These are phyloP conservation scores for Takakia lepidozioides DNA, from an alignment of 225 moss, liverwort and hornwort species.

Conservation along the genomic window DNA sequence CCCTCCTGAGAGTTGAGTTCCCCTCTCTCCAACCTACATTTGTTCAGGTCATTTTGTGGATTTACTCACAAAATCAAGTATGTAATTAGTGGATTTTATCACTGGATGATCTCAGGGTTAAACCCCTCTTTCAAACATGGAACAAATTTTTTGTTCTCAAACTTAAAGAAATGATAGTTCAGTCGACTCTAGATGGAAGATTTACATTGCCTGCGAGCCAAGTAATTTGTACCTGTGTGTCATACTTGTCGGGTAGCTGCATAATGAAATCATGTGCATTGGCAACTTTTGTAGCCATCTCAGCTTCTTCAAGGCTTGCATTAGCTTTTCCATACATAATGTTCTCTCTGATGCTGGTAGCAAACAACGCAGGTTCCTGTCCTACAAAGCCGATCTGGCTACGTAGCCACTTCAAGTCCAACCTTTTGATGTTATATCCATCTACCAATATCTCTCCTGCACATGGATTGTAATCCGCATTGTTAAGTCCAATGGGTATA, in stretches of 20 bases:
- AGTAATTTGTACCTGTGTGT: neutral
- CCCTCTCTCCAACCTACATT: constrained; percentile 11
- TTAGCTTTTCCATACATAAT: constrained; percentile 3
- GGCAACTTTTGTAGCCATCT: neutral
- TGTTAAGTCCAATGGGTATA: too few species aligned
- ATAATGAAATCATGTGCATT: constrained; percentile 4
- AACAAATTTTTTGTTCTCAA: too few species aligned
- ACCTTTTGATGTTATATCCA: neutral
- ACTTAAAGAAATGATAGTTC: too few species aligned
- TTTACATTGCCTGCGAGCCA: too few species aligned
- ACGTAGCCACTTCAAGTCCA: neutral
- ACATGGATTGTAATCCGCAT: too few species aligned
- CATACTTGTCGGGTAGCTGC: neutral
- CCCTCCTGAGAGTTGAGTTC: constrained; percentile 5
- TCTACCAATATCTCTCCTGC: neutral
- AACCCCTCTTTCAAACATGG: too few species aligned
- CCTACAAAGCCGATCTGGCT: neutral
- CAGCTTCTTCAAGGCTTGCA: neutral
- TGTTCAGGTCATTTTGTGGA: too few species aligned
- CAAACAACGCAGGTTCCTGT: constrained; percentile 1
- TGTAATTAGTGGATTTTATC: too few species aligned
- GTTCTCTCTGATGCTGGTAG: constrained; percentile 4
- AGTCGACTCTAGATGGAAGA: too few species aligned
- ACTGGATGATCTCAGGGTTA: too few species aligned
- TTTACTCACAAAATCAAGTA: too few species aligned